Conservation (phyloP, 2,329 filamentous ascomycete species). For the Stemphylium lycopersici region DNA sequence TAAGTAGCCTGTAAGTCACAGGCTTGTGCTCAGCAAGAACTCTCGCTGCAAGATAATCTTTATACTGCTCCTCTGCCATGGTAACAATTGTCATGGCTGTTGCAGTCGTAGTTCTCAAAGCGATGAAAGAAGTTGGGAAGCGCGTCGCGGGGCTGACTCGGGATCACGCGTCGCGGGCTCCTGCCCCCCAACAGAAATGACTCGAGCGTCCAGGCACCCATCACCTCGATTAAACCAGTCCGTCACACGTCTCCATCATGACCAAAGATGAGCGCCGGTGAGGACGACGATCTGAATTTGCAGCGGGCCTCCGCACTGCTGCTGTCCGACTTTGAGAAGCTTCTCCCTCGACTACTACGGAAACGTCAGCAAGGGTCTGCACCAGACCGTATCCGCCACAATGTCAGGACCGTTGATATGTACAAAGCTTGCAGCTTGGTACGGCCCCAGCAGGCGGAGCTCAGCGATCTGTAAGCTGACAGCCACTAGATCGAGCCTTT, state of each 20-base stretch:
- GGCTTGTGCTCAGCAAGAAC: constrained; percentile 77
- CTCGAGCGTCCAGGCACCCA: constrained; percentile 28
- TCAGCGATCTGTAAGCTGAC: constrained; percentile 5
- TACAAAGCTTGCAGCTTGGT: constrained; percentile 47
- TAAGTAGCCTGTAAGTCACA: constrained; percentile 85
- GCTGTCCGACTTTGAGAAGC: constrained; percentile 38
- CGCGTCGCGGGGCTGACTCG: constrained; percentile 35
- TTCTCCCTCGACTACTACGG: constrained; percentile 47
- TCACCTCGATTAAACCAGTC: neutral
- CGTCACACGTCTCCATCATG: neutral
- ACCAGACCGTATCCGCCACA: constrained; percentile 41
- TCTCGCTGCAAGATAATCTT: constrained; percentile 74
- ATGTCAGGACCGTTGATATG: constrained; percentile 50
- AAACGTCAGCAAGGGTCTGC: constrained; percentile 34
- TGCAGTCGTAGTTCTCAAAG: neutral
- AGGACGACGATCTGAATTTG: constrained; percentile 55
- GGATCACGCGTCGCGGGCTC: constrained; percentile 35
- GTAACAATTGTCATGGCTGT: constrained; percentile 1
- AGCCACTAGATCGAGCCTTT: constrained; percentile 74
- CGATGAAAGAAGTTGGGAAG: constrained; percentile 11
- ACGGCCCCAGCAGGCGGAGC: neutral
- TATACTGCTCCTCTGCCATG: constrained; percentile 65
- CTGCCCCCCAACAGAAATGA: constrained; percentile 21
- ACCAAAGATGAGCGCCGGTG: constrained; percentile 45
- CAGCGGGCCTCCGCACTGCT: constrained; percentile 50